A percentile compares a stretch with the other conserved stretches of the same genome.
Conservation (phyloP, 2,329 filamentous ascomycete species). For the Phialophora expanda region DNA sequence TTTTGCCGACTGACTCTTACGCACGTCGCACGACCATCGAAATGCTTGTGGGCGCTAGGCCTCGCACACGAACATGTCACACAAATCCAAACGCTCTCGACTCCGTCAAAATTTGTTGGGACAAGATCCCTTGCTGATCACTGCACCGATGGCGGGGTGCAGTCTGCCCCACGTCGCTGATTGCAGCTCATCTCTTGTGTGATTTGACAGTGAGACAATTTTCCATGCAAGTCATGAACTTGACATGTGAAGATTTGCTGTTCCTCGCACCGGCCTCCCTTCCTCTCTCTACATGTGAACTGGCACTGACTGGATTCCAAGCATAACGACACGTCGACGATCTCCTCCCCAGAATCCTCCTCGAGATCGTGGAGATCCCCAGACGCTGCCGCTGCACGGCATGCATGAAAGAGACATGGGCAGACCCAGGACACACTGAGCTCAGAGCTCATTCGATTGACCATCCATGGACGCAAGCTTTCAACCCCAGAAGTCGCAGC, state of each 20-base stretch:
- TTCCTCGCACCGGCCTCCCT: background rate
- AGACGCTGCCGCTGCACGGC: slow-evolving; percentile 5
- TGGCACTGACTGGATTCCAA: background rate
- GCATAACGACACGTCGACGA: background rate
- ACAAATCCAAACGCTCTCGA: slow-evolving; percentile 9
- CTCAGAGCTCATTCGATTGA: background rate
- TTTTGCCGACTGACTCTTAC: background rate
- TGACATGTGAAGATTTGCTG: slow-evolving; percentile 26
- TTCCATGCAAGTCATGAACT: slow-evolving; percentile 17
- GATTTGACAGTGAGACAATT: slow-evolving; percentile 15
- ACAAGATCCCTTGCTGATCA: slow-evolving; percentile 21
- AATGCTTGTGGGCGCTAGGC: background rate
- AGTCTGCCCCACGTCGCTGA: slow-evolving; percentile 17
- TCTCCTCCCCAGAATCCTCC: slow-evolving; percentile 6
- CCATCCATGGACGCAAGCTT: background rate
- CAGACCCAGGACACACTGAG: background rate
- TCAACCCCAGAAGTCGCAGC: slow-evolving; percentile 4
- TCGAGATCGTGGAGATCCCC: slow-evolving; percentile 19
- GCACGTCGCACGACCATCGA: slow-evolving; percentile 11
- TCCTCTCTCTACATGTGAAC: background rate
- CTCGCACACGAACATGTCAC: slow-evolving; percentile 19
- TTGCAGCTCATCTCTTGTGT: slow-evolving; percentile 12
- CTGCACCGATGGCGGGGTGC: slow-evolving; percentile 29
- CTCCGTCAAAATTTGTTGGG: slow-evolving; percentile 22
- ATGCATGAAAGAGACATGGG: slow-evolving; percentile 8